Evolutionary conservation across 2,329 filamentous ascomycete genomes (phyloP).

Genomic region (Pseudogymnoascus pannorum): DNA sequence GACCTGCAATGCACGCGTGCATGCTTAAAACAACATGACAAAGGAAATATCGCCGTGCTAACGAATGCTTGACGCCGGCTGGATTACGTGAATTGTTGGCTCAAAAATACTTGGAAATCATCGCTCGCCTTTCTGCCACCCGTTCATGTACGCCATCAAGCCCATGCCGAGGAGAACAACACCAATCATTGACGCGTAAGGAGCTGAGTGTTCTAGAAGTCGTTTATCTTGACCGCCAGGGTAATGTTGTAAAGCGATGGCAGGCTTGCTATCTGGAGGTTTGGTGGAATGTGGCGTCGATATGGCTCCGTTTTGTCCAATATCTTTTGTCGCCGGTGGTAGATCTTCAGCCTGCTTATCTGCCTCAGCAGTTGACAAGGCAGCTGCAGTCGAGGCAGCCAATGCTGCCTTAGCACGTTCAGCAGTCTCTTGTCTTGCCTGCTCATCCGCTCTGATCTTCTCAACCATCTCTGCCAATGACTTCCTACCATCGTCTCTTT

Average conservation of each 20-base stretch:
- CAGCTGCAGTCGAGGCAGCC: not conserved
- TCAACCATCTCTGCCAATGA: conserved; percentile 83
- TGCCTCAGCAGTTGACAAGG: conserved; percentile 11
- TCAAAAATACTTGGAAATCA: conserved; percentile 13
- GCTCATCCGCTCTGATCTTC: conserved; percentile 65
- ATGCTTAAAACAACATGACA: conserved; percentile 4
- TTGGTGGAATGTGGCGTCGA: conserved; percentile 9
- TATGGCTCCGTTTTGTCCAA: not conserved
- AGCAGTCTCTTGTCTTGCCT: conserved; percentile 30
- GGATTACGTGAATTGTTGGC: not conserved
- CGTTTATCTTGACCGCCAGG: conserved; percentile 35
- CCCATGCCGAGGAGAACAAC: conserved; percentile 77
- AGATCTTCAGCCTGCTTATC: not conserved
- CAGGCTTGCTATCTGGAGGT: not conserved
- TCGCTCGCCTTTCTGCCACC: conserved; percentile 52
- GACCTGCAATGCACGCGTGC: conserved; percentile 6
- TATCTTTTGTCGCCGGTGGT: not conserved
- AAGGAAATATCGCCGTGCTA: conserved; percentile 4
- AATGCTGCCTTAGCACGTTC: conserved; percentile 8
- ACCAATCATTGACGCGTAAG: conserved; percentile 75
- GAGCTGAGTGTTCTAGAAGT: conserved; percentile 50
- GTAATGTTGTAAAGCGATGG: conserved; percentile 15
- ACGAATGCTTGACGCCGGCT: conserved; percentile 2
- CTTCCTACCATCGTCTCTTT: conserved; percentile 64
- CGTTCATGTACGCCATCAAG: conserved; percentile 80